A percentile compares a stretch with the other conserved stretches of the same genome.
Evolutionary conservation across 805 yeast genomes (phyloP).

Genomic region (Pichia thaimueangensis): DNA sequence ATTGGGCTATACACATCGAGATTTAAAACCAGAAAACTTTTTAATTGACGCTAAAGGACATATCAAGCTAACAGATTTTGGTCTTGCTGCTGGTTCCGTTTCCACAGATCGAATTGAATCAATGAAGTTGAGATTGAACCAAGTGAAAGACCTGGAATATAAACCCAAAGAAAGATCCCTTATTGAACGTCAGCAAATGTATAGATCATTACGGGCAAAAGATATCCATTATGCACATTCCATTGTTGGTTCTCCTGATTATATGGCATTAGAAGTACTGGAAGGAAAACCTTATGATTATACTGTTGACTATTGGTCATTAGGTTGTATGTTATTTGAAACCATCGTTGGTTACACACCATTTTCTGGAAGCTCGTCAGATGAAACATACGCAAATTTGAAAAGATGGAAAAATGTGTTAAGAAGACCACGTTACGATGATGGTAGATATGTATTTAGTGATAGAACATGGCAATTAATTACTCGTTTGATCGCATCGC

Average conservation of each 20-base stretch:
- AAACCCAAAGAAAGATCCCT: constrained; percentile 66
- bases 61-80: constrained; percentile 91
- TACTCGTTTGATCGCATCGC: constrained; percentile 72
- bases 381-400: constrained; percentile 90
- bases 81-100: constrained; percentile 93
- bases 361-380: constrained; percentile 86
- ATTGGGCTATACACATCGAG: constrained; percentile 94
- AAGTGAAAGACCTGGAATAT: constrained; percentile 69
- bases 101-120: constrained; percentile 90
- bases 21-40: constrained; percentile 91
- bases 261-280: constrained; percentile 96
- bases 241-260: constrained; percentile 97
- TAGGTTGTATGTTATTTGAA: constrained; percentile 96
- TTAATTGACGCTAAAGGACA: constrained; percentile 87
- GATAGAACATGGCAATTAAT: constrained; percentile 95
- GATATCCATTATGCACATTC: constrained; percentile 89
- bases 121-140: constrained; percentile 62
- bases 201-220: constrained; percentile 67
- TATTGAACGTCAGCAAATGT: constrained; percentile 80
- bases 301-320: constrained; percentile 97
- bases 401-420: constrained; percentile 88
- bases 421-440: constrained; percentile 84
- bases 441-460: constrained; percentile 86
- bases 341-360: constrained; percentile 97
- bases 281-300: constrained; percentile 92